Base-by-base conservation (phyloP, 2,329 filamentous ascomycete species). In the Reticulascus tulasneorum region DNA sequence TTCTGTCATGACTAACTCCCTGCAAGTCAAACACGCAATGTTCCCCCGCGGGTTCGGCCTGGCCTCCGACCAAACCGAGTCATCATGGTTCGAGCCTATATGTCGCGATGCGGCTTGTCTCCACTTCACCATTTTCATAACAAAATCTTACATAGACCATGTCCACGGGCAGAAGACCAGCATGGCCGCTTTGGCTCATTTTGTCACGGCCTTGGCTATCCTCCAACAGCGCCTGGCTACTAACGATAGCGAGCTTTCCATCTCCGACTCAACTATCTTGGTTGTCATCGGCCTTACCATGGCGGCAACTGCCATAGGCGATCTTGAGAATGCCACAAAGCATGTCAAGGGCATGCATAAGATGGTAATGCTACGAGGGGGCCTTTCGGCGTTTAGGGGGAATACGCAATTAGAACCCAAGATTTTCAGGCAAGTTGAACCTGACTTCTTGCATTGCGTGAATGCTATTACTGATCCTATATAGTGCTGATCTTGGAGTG, bases 21-120 rank as follows among this genome's bases (percentile, higher is more conserved):
- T n/a, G n/a, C n/a, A n/a, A n/a, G n/a, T n/a, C n/a, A n/a, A n/a
- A n/a, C n/a, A n/a, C n/a, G n/a, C n/a, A n/a, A n/a, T n/a, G n/a
- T n/a, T n/a, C n/a, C n/a, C n/a, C n/a, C n/a, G n/a, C n/a, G n/a
- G n/a, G n/a, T n/a, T n/a, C n/a, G n/a, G n/a, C n/a, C n/a, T n/a
- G n/a, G n/a, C n/a, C 1, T 23, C 38, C 2, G 53, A 57, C 33
- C 16, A 10, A 3, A 38, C 41, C 22, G 52, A 47, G 5, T 38
- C 25, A 0, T 23, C 35, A 22, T 58, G 54, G 53, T 55, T 53
- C 23, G 38, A 47, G n/a, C 56, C 54, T 53, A 38, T 58, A 6
- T 35, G 49, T 2, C 38, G 45, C 22, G 52, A 58, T 15, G 32
- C 43, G 0, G 36, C 47, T 15, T 58, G 55, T 6, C 35, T 56